Base-by-base conservation (phyloP, 768 basidiomycete genomes). In the Boletus sensibilis region DNA sequence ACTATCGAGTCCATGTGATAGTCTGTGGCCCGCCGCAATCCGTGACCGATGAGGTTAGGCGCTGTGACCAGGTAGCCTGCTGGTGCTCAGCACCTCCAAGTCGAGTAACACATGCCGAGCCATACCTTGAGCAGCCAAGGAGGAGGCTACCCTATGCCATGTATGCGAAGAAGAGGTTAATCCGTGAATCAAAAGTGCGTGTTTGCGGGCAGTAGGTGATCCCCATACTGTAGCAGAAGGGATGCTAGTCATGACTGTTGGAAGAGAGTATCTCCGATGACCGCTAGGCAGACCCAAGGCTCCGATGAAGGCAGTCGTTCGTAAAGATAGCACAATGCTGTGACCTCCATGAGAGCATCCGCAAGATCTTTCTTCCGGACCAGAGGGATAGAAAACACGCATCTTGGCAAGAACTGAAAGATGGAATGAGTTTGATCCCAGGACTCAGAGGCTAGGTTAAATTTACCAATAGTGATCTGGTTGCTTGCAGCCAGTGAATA, bases 21-120 rank as follows among this genome's bases (percentile, higher is more conserved):
- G 20, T 46, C 45, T 14, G 45, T 20, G 20, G 45, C 45, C 45
- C 45, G 12, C 45, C 45, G 45, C 45, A 33, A 31, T 46, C 45
- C 45, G 8, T 46, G 45, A 21, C 45, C 45, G 14, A 46, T 46
- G 12, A 65, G 60, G 35, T 65, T 59, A 2, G 64, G 64, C 4
- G 64, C 64, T 18, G 53, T 59, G n/a, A 65, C 60, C 12, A 65
- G 50, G 52, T 54, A 65, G 11, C 64, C 64, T 65, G 29, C 23
- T 8, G 18, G 27, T 40, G 9, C 14, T 65, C 33, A 44, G 29
- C 20, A 39, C 23, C 13, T 7, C 18, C 37, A 25, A 35, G 23
- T 47, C 5, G 31, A 18, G 13, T 4, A 29, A 14, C 12, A 25
- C 12, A 4, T 2, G 37, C n/a, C 18, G 3, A 31, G 18, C 16